Evolutionary conservation across 1,284 basidiomycete genomes (phyloP).

Genomic region (Moesziomyces sp.): DNA sequence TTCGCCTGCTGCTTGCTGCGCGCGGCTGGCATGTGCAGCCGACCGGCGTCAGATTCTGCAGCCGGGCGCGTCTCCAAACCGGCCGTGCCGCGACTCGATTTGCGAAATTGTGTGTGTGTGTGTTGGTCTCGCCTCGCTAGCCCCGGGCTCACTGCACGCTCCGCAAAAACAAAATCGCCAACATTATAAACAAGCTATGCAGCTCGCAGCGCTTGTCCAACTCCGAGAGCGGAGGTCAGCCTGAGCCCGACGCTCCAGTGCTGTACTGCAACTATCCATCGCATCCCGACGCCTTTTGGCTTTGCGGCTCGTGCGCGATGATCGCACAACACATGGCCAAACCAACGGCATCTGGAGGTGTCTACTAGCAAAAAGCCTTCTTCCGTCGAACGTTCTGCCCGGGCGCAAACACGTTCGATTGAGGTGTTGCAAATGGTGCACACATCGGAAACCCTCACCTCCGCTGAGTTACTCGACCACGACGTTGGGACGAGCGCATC

Average conservation of each 20-base stretch:
- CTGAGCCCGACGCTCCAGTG: too few relatives aligned
- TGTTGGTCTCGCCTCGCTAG: too few relatives aligned
- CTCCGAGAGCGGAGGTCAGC: too few relatives aligned
- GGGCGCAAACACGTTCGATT: background rate
- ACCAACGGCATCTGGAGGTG: background rate
- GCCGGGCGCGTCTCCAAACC: background rate
- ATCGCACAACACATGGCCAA: slow-evolving; percentile 19
- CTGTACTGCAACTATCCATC: background rate
- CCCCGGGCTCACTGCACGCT: too few relatives aligned
- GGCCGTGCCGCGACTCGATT: too few relatives aligned
- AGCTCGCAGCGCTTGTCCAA: slow-evolving; percentile 14
- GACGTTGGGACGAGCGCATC: too few relatives aligned
- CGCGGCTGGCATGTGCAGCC: slow-evolving; percentile 21
- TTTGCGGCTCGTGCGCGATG: slow-evolving; percentile 18
- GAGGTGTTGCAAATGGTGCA: too few relatives aligned
- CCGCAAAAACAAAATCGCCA: background rate
- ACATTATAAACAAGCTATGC: slow-evolving; percentile 24
- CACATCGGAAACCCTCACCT: background rate
- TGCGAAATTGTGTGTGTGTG: too few relatives aligned
- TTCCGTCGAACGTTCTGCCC: slow-evolving; percentile 31
- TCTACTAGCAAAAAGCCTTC: background rate
- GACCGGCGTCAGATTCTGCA: slow-evolving; percentile 7
- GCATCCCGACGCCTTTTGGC: background rate
- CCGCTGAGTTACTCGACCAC: background rate
- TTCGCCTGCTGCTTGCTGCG: slow-evolving; percentile 13